Conservation (phyloP, 2,329 filamentous ascomycete genomes). For the Sporothrix variecibatus region DNA sequence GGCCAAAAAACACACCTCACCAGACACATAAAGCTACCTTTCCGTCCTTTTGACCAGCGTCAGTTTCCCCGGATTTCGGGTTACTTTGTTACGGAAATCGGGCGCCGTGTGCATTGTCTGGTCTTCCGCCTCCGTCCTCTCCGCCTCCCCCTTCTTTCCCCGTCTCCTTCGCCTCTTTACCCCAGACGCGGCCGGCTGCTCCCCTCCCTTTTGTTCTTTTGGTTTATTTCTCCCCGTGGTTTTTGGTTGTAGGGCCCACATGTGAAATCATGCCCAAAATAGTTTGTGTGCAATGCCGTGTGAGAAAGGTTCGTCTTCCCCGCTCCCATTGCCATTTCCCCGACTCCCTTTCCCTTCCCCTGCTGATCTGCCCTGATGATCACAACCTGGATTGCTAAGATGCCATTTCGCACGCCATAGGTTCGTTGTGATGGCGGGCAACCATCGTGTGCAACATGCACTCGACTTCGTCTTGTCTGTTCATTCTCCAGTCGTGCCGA, state of each 20-base stretch:
- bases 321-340: not conserved
- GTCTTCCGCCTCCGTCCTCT: not conserved
- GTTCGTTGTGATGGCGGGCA: slow-evolving; percentile 11
- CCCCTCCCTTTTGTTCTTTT: not conserved
- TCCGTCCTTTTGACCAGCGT: not conserved
- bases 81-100: not conserved
- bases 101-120: not conserved
- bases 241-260: not conserved
- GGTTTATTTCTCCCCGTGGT: not conserved
- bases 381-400: not conserved
- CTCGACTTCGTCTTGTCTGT: slow-evolving; percentile 8
- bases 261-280: slow-evolving; percentile 11
- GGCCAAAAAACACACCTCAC: not conserved
- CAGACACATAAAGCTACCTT: not conserved
- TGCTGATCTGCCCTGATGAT: not conserved
- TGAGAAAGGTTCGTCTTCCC: slow-evolving; percentile 3
- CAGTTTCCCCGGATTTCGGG: not conserved
- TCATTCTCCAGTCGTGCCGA: not conserved
- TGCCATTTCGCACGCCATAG: not conserved
- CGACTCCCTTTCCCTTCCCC: not conserved
- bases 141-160: not conserved
- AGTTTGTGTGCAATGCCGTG: slow-evolving; percentile 18
- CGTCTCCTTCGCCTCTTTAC: not conserved
- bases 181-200: not conserved
- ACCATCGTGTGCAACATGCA: slow-evolving; percentile 13